phyloP scores from a whole-genome alignment of 345 rosid genomes.

The Heritiera fomes region DNA sequence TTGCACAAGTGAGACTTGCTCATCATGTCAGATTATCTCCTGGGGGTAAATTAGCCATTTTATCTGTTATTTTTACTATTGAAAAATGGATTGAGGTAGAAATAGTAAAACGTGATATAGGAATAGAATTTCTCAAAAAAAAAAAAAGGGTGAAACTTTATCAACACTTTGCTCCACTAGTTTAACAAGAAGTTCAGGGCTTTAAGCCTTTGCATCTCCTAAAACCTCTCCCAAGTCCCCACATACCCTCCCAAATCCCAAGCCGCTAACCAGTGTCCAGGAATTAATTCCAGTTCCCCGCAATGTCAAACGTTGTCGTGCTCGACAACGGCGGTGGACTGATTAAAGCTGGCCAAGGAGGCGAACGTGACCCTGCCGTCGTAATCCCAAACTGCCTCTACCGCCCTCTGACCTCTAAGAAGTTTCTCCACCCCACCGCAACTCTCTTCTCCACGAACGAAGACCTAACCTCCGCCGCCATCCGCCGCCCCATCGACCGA shows the following conservation, averaged over 20 bases:
- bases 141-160: too few relatives aligned
- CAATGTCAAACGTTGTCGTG: conserved; percentile 77
- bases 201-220: background rate
- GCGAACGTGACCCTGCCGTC: conserved; percentile 73
- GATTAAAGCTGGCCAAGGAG: conserved; percentile 81
- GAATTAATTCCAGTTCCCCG: background rate
- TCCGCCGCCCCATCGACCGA: conserved; percentile 95
- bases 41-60: too few relatives aligned
- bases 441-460: conserved; percentile 37
- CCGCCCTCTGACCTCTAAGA: conserved; percentile 79
- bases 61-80: too few relatives aligned
- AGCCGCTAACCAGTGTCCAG: background rate
- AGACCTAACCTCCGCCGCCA: conserved; percentile 88
- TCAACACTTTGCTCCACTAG: too few relatives aligned
- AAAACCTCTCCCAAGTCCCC: background rate
- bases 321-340: conserved; percentile 87
- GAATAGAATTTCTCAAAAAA: too few relatives aligned
- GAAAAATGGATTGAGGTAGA: too few relatives aligned
- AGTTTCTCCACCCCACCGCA: conserved; percentile 63
- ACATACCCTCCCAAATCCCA: too few relatives aligned
- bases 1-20: too few relatives aligned
- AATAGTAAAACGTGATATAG: too few relatives aligned
- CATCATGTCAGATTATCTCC: too few relatives aligned
- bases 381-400: conserved; percentile 81
- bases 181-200: too few relatives aligned